Conservation (phyloP, 129 eudicot species). For the Calendula officinalis region DNA sequence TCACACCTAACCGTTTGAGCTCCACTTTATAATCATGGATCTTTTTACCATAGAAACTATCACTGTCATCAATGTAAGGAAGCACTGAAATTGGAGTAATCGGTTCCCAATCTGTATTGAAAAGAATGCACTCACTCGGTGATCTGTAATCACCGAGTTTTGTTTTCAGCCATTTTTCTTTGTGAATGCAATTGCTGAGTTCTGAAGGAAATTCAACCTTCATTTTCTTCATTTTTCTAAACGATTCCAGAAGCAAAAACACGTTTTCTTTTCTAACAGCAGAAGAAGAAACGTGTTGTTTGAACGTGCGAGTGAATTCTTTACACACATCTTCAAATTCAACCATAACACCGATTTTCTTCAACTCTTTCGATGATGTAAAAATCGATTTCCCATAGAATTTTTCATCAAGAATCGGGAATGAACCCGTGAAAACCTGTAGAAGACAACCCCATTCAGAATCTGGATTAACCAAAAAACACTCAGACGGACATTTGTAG, state of each 20-base stretch:
- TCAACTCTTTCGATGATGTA: conserved; percentile 22
- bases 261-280: conserved; percentile 35
- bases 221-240: conserved; percentile 25
- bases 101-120: conserved; percentile 36
- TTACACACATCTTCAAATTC: conserved; percentile 35
- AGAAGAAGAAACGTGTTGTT: conserved; percentile 29
- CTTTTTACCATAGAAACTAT: conserved; percentile 32
- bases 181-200: conserved; percentile 32
- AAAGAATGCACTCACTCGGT: conserved; percentile 47
- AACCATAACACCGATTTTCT: conserved; percentile 43
- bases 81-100: conserved; percentile 38
- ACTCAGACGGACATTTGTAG: conserved; percentile 39
- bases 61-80: conserved; percentile 55
- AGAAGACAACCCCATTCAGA: conserved; percentile 52
- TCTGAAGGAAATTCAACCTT: conserved; percentile 22
- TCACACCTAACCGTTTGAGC: conserved; percentile 43
- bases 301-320: conserved; percentile 35
- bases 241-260: conserved; percentile 34
- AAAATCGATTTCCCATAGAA: conserved; percentile 35
- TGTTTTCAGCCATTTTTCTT: conserved; percentile 48
- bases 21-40: conserved; percentile 36
- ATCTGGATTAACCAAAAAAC: conserved; percentile 33
- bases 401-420: conserved; percentile 37
- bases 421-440: conserved; percentile 38
- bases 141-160: conserved; percentile 46